These are phyloP conservation scores for Hortiboletus campestris DNA, from an alignment of 768 basidiomycete species.

Conservation along the genomic window DNA sequence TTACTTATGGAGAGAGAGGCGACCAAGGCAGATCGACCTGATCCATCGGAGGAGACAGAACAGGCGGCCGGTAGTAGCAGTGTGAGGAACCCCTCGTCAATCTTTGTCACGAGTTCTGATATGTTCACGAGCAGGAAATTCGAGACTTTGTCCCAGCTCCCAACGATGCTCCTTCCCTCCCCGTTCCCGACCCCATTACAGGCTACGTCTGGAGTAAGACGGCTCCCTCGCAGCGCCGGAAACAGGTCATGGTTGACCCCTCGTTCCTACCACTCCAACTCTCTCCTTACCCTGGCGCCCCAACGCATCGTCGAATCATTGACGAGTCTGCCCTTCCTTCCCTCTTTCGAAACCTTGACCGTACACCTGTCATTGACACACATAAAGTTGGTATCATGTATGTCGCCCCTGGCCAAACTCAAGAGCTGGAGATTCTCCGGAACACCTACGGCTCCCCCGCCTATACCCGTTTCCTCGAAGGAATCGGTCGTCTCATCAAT, in stretches of 20 bases:
- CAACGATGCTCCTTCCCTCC: constrained; percentile 17
- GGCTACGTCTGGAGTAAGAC: constrained; percentile 88
- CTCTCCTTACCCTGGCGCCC: constrained; percentile 62
- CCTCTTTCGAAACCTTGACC: constrained; percentile 69
- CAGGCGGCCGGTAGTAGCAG: not conserved
- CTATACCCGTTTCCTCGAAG: constrained; percentile 90
- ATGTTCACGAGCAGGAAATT: constrained; percentile 20
- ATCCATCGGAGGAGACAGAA: constrained; percentile 21
- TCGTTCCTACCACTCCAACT: constrained; percentile 84
- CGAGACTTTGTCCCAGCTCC: constrained; percentile 9
- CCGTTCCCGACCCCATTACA: constrained; percentile 68
- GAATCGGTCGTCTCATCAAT: constrained; percentile 84
- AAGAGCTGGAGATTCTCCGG: constrained; percentile 80
- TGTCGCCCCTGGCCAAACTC: constrained; percentile 85
- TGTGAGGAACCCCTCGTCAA: constrained; percentile 10
- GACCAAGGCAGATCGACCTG: constrained; percentile 31
- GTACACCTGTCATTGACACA: constrained; percentile 92
- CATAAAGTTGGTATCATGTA: constrained; percentile 97
- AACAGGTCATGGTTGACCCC: constrained; percentile 82
- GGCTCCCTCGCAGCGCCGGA: constrained; percentile 85
- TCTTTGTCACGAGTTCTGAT: constrained; percentile 7
- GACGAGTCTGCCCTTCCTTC: constrained; percentile 54
- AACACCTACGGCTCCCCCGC: constrained; percentile 94
- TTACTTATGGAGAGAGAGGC: constrained; percentile 66
- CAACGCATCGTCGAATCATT: constrained; percentile 43